Evolutionary conservation across 192 early-diverging fungal species (phyloP), one percentile per base, ranked within the genome.

Genomic region (Coemansia sp.): DNA sequence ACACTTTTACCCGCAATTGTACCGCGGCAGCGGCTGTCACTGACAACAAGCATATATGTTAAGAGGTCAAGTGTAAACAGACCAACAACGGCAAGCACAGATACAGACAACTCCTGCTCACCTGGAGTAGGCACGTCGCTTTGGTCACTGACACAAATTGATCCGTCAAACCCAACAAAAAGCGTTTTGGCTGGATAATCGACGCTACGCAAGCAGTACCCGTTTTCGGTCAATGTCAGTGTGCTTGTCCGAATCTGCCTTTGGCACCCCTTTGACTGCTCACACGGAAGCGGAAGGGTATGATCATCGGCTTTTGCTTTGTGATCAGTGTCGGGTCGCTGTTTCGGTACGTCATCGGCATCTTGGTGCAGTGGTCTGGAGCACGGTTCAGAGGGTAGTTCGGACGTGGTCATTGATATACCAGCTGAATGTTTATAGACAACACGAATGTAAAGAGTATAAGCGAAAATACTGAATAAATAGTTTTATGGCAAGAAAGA

Each of bases 121-220:
- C 48, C 25, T 33, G 44, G 18, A 8, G 3, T 46, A 3, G 7
- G 24, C 3, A 25, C 10, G 43, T 37, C 30, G 42, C 18, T 46
- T 38, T 38, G 21, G 43, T 17, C 37, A 27, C 17, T 22, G 41
- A 10, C 24, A 24, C 14, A 43, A 19, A 68, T 48, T 10, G 46
- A 40, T 13, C 71, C 66, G 21, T 62, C 50, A 42, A 78, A 71
- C 21, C 42, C 49, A 27, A 78, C 15, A n/a, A 60, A 33, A 43
- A 78, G 59, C 15, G 50, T 19, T 38, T 19, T 59, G 38, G 38
- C 30, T 15, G 69, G 59, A 34, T 38, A 33, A 48, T 78, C 62
- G 47, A 62, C 42, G 55, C 75, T 78, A 24, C 53, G 75, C 15
- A 78, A 30, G 11, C 21, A 53, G 44, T 78, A 78, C 3, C 75